phyloP scores from a whole-genome alignment of 768 basidiomycete species.

The Hebeloma cylindrosporum region DNA sequence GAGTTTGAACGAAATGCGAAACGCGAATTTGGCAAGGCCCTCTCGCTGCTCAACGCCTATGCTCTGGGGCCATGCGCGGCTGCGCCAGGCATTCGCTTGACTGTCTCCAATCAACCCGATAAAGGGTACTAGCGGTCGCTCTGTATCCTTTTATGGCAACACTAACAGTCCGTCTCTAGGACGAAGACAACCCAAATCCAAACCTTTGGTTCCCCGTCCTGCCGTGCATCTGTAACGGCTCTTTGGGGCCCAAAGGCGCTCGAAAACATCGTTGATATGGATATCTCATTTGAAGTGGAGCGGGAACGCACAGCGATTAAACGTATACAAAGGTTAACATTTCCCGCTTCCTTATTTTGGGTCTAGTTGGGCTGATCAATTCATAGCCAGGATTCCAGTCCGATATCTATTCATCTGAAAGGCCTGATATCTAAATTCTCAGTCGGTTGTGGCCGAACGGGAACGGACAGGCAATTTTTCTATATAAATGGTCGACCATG shows the following conservation, averaged over 20 bases:
- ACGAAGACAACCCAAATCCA: conserved; percentile 68
- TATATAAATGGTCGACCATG: conserved; percentile 93
- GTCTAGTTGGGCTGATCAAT: neutral
- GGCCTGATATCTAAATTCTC: conserved; percentile 86
- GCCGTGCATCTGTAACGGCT: conserved; percentile 63
- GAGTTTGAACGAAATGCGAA: conserved; percentile 88
- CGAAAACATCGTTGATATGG: conserved; percentile 72
- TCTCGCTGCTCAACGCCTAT: conserved; percentile 83
- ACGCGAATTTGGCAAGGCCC: conserved; percentile 84
- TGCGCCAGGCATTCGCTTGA: conserved; percentile 68
- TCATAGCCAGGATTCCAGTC: conserved; percentile 20
- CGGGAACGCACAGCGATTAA: conserved; percentile 55
- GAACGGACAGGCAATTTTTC: conserved; percentile 87
- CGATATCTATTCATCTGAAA: conserved; percentile 53
- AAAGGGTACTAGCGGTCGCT: conserved; percentile 67
- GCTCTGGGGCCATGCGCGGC: conserved; percentile 85
- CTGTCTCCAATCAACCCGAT: conserved; percentile 65
- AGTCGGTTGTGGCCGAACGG: conserved; percentile 70
- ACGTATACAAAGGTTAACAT: conserved; percentile 30
- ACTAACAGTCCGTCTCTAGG: conserved; percentile 30
- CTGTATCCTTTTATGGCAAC: neutral
- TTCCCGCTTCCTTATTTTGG: neutral
- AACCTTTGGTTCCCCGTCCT: conserved; percentile 65
- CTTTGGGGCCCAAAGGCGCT: conserved; percentile 86
- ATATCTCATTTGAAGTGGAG: conserved; percentile 67